These are phyloP conservation scores for Prunus kanzakura DNA, from an alignment of 306 rosid species.

Conservation along the genomic window DNA sequence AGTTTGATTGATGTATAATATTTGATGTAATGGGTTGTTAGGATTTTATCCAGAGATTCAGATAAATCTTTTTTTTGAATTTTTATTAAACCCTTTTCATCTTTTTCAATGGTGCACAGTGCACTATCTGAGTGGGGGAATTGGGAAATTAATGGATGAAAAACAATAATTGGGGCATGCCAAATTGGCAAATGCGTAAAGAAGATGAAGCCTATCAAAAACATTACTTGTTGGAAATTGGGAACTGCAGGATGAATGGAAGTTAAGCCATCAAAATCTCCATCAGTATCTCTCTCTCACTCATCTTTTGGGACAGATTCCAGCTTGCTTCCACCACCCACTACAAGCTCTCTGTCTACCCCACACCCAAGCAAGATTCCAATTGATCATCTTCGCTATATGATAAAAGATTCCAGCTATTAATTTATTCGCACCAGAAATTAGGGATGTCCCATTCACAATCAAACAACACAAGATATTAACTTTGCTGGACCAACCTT, in stretches of 20 bases:
- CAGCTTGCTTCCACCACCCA: slow-evolving; percentile 5
- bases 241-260: not conserved
- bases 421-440: not conserved
- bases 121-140: not conserved
- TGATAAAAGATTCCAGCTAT: not conserved
- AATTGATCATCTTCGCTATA: not conserved
- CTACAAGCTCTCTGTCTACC: not conserved
- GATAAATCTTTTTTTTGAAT: not conserved
- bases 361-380: not conserved
- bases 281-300: not conserved
- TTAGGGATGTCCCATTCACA: not conserved
- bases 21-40: not conserved
- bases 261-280: slow-evolving; percentile 8
- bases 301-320: not conserved
- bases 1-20: not conserved
- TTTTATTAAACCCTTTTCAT: not conserved
- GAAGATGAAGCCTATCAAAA: not conserved
- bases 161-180: not conserved
- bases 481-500: not conserved
- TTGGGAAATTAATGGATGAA: not conserved
- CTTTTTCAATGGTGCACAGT: not conserved
- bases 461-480: not conserved
- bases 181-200: not conserved
- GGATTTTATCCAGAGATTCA: not conserved
- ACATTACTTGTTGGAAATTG: not conserved